These are phyloP conservation scores for Trichoderma arundinaceum DNA, from an alignment of 2,329 filamentous ascomycete genomes.

Conservation along the genomic window DNA sequence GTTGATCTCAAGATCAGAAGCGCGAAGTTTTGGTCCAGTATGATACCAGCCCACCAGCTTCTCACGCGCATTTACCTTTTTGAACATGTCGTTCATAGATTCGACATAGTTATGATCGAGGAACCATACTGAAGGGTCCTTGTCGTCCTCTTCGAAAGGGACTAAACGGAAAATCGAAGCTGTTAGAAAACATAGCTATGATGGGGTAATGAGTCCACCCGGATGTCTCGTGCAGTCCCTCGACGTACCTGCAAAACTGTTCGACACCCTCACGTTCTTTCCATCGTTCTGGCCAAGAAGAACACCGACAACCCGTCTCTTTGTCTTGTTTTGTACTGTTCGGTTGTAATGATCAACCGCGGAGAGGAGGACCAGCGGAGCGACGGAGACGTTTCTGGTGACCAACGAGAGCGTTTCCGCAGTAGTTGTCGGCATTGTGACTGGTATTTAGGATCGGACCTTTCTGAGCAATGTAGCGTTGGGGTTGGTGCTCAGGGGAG, in stretches of 20 bases:
- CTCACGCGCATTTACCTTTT: conserved; percentile 98
- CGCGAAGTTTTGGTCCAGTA: conserved; percentile 93
- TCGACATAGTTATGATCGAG: conserved; percentile 99
- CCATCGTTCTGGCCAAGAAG: conserved; percentile 95
- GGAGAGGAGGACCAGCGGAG: conserved; percentile 95
- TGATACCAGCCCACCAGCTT: conserved; percentile 99
- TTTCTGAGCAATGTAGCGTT: neutral
- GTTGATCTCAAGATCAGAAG: conserved; percentile 98
- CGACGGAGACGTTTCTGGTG: conserved; percentile 93
- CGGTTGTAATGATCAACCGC: conserved; percentile 98
- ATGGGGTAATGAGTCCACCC: neutral
- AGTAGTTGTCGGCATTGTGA: conserved; percentile 90
- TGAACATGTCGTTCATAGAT: conserved; percentile 99
- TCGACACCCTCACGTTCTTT: conserved; percentile 94
- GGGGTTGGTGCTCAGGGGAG: conserved; percentile 1
- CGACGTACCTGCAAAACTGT: conserved; percentile 89
- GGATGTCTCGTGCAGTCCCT: conserved; percentile 14
- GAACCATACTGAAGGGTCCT: conserved; percentile 98
- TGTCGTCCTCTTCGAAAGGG: conserved; percentile 98
- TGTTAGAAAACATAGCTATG: neutral
- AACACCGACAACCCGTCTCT: conserved; percentile 89
- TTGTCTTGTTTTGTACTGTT: conserved; percentile 82
- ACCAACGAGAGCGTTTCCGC: conserved; percentile 95
- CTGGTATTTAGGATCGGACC: neutral
- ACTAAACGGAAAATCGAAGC: conserved; percentile 59